Evolutionary conservation across 768 basidiomycete genomes (phyloP).

Genomic region (Postia placenta): DNA sequence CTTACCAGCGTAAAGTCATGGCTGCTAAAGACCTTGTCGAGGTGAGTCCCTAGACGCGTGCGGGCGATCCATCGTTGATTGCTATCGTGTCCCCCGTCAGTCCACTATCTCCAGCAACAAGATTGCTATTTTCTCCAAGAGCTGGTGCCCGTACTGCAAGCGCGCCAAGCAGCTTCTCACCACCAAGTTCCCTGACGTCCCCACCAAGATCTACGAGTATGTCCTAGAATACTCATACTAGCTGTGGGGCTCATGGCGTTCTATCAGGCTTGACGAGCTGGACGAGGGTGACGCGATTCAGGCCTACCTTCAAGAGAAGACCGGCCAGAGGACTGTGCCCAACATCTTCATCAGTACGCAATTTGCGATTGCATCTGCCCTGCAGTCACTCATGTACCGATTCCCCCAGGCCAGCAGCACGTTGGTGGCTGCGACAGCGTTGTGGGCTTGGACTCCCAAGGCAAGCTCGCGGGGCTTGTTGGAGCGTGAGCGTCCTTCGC

Average conservation of each 20-base stretch:
- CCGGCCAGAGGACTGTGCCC: conserved; percentile 67
- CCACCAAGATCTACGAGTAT: conserved; percentile 31
- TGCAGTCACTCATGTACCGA: conserved; percentile 5
- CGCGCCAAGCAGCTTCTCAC: conserved; percentile 33
- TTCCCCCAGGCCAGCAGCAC: conserved; percentile 40
- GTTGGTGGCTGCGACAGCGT: conserved; percentile 38
- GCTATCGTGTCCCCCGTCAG: conserved; percentile 12
- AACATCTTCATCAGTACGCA: conserved; percentile 67
- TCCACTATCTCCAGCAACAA: conserved; percentile 30
- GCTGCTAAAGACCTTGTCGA: conserved; percentile 34
- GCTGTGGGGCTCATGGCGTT: background rate
- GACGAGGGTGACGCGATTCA: conserved; percentile 62
- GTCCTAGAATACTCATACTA: conserved; percentile 10
- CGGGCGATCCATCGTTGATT: background rate
- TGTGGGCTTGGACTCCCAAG: conserved; percentile 17
- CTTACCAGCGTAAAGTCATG: conserved; percentile 26
- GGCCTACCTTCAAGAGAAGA: conserved; percentile 54
- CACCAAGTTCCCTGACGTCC: conserved; percentile 23
- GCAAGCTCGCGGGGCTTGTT: conserved; percentile 20
- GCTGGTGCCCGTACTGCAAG: conserved; percentile 35
- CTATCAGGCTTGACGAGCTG: conserved; percentile 47
- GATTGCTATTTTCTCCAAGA: conserved; percentile 37
- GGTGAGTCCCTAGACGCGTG: conserved; percentile 20
- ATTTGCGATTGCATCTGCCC: background rate
- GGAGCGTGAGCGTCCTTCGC: conserved; percentile 11